Conservation (phyloP, 257 asterid species). For the Solanum pennellii region DNA sequence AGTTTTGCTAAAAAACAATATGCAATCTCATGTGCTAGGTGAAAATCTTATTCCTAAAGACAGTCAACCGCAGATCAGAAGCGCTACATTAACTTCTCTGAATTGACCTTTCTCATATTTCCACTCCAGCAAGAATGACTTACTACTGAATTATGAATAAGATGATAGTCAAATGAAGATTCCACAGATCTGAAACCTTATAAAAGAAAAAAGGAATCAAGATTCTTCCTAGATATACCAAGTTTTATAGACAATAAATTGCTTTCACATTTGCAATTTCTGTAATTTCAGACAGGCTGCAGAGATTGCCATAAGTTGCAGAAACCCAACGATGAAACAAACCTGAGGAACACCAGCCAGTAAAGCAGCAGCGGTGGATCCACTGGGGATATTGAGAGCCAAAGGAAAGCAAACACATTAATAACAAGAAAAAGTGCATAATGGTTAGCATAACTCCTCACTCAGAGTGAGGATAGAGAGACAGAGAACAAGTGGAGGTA, state of each 20-base stretch:
- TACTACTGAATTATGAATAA: neutral
- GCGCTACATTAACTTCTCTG: neutral
- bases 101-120: neutral
- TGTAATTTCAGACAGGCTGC: neutral
- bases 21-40: neutral
- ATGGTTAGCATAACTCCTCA: neutral
- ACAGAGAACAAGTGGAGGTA: neutral
- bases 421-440: neutral
- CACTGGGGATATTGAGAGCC: constrained; percentile 37
- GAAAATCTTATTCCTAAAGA: neutral
- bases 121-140: neutral
- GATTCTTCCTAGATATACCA: neutral
- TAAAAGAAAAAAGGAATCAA: neutral
- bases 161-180: neutral
- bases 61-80: neutral
- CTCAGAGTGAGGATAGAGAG: neutral
- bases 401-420: neutral
- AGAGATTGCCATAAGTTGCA: neutral
- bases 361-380: constrained; percentile 89
- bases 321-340: constrained; percentile 10
- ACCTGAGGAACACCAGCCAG: constrained; percentile 94
- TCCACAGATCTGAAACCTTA: neutral
- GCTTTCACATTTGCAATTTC: neutral
- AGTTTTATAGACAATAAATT: neutral
- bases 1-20: neutral